These are phyloP conservation scores for Serpula lacrymans DNA, from an alignment of 768 basidiomycete genomes.

Conservation along the genomic window DNA sequence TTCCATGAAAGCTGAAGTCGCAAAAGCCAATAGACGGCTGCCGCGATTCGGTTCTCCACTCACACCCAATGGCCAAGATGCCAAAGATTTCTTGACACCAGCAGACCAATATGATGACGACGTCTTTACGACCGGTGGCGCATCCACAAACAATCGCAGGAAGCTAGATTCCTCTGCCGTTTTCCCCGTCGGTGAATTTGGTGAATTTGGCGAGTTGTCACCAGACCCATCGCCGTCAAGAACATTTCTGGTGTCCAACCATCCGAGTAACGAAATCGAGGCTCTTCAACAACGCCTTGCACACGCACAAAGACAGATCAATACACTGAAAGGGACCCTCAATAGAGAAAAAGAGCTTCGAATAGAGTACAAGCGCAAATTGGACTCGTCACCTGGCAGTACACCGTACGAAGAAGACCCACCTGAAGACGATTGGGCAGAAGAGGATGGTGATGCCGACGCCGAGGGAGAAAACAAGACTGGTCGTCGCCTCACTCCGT, in stretches of 20 bases:
- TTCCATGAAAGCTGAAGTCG: slow-evolving; percentile 66
- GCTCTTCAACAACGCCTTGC: slow-evolving; percentile 76
- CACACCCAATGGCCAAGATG: slow-evolving; percentile 55
- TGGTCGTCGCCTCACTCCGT: slow-evolving; percentile 49
- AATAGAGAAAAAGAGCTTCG: slow-evolving; percentile 82
- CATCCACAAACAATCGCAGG: slow-evolving; percentile 60
- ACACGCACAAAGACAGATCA: slow-evolving; percentile 84
- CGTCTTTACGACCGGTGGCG: slow-evolving; percentile 60
- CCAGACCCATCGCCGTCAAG: slow-evolving; percentile 62
- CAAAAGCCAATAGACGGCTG: slow-evolving; percentile 57
- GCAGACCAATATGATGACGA: slow-evolving; percentile 56
- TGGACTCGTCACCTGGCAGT: slow-evolving; percentile 41
- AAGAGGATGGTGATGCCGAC: slow-evolving; percentile 45
- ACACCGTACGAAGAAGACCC: slow-evolving; percentile 35
- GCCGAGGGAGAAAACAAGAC: slow-evolving; percentile 30
- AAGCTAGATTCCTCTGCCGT: slow-evolving; percentile 49
- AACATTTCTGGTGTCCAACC: slow-evolving; percentile 68
- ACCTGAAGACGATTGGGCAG: slow-evolving; percentile 39
- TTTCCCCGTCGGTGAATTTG: slow-evolving; percentile 44
- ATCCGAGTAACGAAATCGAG: slow-evolving; percentile 79
- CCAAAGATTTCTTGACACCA: slow-evolving; percentile 54
- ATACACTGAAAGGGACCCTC: slow-evolving; percentile 74
- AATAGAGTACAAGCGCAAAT: slow-evolving; percentile 58
- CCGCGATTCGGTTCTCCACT: slow-evolving; percentile 70
- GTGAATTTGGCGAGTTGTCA: slow-evolving; percentile 47